Evolutionary conservation across 2,329 filamentous ascomycete species (phyloP), one percentile per base, ranked within the genome.

Genomic region (Penicillium polonicum): DNA sequence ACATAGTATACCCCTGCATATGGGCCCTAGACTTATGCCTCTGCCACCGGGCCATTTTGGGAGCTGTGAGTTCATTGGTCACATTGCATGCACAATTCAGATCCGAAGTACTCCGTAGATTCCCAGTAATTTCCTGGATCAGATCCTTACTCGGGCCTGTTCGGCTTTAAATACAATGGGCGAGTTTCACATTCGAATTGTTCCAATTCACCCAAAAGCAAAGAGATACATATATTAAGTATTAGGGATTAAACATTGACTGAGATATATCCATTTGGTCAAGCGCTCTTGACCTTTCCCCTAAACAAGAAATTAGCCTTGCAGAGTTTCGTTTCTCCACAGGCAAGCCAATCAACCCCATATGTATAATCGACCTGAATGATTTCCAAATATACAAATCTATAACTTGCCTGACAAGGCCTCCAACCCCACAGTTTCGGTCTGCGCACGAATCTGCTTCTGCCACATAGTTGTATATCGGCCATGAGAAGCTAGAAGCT

Each of bases 361-460:
- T 36, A n/a, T 36, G 10, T 17, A 25, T 23, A 25, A 3, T 15
- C 10, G 5, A 2, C 1, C 17, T 12, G 12, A 29, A 39, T 29
- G 6, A n/a, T 25, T 27, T 9, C 4, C 6, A 8, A 29, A 9
- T 19, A 19, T 49, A 21, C 48, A 39, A 42, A 23, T 21, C n/a
- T 51, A 51, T 27, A 41, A 3, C 25, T 42, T 42, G 19, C 15
- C 36, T 4, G 25, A 51, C 25, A 51, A 31, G 9, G 19, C 15
- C 9, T 13, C 13, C n/a, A 51, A 23, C 1, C 25, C 13, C 13
- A 51, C 48, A 12, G 36, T 23, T n/a, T 51, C 48, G 7, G 25
- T 51, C 25, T 51, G 48, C 13, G 48, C 48, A 29, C 36, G 48
- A 31, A 51, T 51, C n/a, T 51, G 48, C 25, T 51, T 51, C 25